Conservation (phyloP, 495 filamentous ascomycete species). For the Hapsidospora chrysogenum region DNA sequence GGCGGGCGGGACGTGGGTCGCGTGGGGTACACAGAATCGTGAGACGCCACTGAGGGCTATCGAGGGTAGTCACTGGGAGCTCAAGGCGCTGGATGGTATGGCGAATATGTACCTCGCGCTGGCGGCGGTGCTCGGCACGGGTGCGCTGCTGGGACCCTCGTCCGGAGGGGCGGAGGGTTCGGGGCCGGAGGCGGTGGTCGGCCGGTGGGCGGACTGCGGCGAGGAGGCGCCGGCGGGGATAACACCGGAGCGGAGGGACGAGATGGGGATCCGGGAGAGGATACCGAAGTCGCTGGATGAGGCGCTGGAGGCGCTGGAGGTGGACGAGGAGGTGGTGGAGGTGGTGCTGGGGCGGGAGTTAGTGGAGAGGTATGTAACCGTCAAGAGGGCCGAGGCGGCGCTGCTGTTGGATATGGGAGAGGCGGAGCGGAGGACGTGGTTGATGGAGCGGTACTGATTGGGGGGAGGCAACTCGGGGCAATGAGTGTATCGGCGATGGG, state of each 20-base stretch:
- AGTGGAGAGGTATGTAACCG: slow-evolving; percentile 39
- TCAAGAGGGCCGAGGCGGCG: slow-evolving; percentile 41
- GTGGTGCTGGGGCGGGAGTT: slow-evolving; percentile 27
- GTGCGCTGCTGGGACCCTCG: slow-evolving; percentile 42
- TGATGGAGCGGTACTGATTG: slow-evolving; percentile 42
- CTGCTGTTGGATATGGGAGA: slow-evolving; percentile 25
- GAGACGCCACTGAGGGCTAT: slow-evolving; percentile 52
- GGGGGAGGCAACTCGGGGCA: no score
- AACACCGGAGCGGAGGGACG: slow-evolving; percentile 26
- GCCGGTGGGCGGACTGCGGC: slow-evolving; percentile 42
- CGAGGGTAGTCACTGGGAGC: slow-evolving; percentile 47
- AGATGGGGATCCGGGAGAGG: slow-evolving; percentile 33
- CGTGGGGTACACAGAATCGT: slow-evolving; percentile 64
- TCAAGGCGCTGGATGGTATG: slow-evolving; percentile 52
- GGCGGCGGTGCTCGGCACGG: slow-evolving; percentile 49
- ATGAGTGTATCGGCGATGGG: no score
- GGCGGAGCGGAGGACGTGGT: slow-evolving; percentile 34
- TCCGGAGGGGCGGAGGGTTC: slow-evolving; percentile 24
- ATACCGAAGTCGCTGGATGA: slow-evolving; percentile 35
- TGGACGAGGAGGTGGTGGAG: slow-evolving; percentile 22
- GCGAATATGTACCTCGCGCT: slow-evolving; percentile 58
- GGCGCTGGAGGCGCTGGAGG: slow-evolving; percentile 32
- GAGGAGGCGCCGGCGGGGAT: slow-evolving; percentile 38
- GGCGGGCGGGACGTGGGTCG: slow-evolving; percentile 58
- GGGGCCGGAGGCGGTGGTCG: no score